Percentiles rank a stretch among this genome's conserved stretches.
Evolutionary conservation across 495 filamentous ascomycete genomes (phyloP).

Genomic region (Cetradonia linearis): DNA sequence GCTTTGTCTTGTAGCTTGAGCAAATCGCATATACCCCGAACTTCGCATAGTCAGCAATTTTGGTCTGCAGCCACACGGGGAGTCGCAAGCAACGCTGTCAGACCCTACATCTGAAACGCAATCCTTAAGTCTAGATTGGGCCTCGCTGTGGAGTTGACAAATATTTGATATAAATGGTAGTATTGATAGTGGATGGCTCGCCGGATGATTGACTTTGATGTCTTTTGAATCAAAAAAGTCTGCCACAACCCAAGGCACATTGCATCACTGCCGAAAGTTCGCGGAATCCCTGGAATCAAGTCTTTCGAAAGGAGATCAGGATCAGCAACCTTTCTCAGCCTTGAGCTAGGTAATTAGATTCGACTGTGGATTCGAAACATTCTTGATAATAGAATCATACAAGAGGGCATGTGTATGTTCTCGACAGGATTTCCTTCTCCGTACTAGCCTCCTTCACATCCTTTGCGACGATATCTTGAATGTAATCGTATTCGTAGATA

Average conservation of each 20-base stretch:
- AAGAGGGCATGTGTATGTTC: too few species aligned
- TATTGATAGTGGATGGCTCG: background rate
- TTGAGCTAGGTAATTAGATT: background rate
- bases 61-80: constrained; percentile 13
- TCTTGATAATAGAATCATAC: background rate
- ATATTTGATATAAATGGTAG: background rate
- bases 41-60: background rate
- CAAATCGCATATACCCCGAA: constrained; percentile 3
- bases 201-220: background rate
- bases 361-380: background rate
- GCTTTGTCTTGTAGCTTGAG: background rate
- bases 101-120: background rate
- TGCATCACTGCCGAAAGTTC: background rate
- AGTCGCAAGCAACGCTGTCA: constrained; percentile 7
- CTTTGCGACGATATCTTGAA: too few species aligned
- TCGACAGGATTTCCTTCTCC: too few species aligned
- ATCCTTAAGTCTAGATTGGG: background rate
- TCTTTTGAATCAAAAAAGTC: background rate
- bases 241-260: background rate
- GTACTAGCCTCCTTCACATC: too few species aligned
- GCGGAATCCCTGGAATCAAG: background rate
- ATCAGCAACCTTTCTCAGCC: background rate
- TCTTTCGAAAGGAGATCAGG: background rate
- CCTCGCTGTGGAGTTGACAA: background rate
- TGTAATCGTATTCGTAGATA: background rate